Base-by-base conservation (phyloP, 2,329 filamentous ascomycete species). In the Hysterium pulicare region DNA sequence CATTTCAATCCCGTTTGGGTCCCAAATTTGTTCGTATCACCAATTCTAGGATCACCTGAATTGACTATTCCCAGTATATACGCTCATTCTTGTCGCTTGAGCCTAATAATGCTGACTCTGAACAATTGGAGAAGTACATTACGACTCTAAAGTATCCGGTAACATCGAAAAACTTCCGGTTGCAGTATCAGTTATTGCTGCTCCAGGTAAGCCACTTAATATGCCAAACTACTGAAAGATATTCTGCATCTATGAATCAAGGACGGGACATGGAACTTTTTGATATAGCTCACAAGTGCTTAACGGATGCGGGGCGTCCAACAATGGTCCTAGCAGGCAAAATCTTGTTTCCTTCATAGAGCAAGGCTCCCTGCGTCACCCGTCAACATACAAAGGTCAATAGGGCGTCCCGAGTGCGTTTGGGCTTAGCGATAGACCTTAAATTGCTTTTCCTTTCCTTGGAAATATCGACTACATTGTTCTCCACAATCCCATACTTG, bases 41-140 rank as follows among this genome's bases (percentile, higher is more conserved):
- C 44, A n/a, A 46, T 46, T 9, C 8, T 43, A 11, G 28, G 33
- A 30, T 33, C 19, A 1, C 40, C 44, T 15, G 40, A 46, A 24
- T 34, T 46, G 11, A 34, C 33, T 3, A 32, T 46, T n/a, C 44
- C 44, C 10, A 44, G 35, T 38, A 16, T 8, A 19, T 33, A 33
- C 9, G 7, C 7, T n/a, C 10, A 13, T 21, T 7, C 35, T 19
- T n/a, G 6, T 23, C 22, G n/a, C 17, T 13, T 10, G 22, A 38
- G 15, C 11, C 22, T 22, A 38, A 16, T 16, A 38, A 38, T 13
- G 8, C 7, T 28, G 13, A 13, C 7, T 8, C 24, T 28, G 22
- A 16, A 38, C 22, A 38, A 23, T 42, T 40, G 17, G 44, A n/a
- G 24, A 37, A 21, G 23, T 32, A 15, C 16, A 11, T 3, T 19